phyloP scores from a whole-genome alignment of 176 grass and related monocot species.

The Musa troglodytarum region DNA sequence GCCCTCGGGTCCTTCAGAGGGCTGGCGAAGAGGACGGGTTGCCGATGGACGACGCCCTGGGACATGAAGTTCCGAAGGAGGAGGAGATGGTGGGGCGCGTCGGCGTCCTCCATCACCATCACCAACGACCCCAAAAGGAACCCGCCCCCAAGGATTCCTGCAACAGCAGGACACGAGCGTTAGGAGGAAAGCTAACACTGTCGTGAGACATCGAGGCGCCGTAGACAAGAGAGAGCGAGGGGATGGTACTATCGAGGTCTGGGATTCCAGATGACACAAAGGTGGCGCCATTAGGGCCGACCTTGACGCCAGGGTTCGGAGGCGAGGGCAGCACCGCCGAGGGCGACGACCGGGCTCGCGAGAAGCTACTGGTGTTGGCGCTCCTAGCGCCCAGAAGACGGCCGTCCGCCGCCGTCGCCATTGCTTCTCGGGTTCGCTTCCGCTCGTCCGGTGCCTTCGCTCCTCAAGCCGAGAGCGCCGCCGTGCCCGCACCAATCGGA shows the following conservation, averaged over 20 bases:
- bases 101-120: conserved; percentile 83
- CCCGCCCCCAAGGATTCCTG: conserved; percentile 78
- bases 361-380: conserved; percentile 48
- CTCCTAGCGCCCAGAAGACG: background rate
- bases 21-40: conserved; percentile 66
- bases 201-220: background rate
- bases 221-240: background rate
- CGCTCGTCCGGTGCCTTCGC: background rate
- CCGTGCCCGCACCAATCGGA: no score
- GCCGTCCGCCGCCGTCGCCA: background rate
- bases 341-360: conserved; percentile 23
- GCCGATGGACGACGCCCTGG: conserved; percentile 66
- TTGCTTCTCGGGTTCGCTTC: background rate
- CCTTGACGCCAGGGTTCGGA: conserved; percentile 39
- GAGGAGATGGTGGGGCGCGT: conserved; percentile 78
- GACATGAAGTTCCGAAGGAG: conserved; percentile 83
- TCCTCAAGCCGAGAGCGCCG: background rate
- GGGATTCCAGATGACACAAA: conserved; percentile 85
- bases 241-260: conserved; percentile 58
- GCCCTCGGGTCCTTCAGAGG: conserved; percentile 48
- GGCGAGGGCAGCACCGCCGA: conserved; percentile 12
- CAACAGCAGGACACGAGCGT: background rate
- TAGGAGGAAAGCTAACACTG: background rate
- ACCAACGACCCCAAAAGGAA: conserved; percentile 69
- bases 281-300: conserved; percentile 40